Percentiles rank a stretch among this genome's conserved stretches.
Evolutionary conservation across 495 filamentous ascomycete genomes (phyloP).

Genomic region (Lepraria neglecta): DNA sequence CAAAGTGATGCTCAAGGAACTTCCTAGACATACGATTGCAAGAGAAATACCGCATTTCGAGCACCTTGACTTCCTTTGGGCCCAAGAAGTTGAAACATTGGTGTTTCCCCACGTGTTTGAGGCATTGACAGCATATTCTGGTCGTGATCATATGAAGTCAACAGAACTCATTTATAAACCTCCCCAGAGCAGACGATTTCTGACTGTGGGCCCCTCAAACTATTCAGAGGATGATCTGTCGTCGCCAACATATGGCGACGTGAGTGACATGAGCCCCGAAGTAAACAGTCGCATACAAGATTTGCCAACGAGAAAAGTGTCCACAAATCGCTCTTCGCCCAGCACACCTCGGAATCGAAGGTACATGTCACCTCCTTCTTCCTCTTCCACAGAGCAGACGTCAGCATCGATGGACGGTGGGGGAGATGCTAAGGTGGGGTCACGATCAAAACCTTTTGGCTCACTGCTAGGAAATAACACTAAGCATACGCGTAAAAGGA

Average conservation of each 20-base stretch:
- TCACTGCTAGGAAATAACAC: constrained; percentile 11
- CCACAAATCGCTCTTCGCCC: constrained; percentile 6
- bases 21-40: constrained; percentile 76
- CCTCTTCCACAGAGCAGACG: constrained; percentile 16
- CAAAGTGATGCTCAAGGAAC: constrained; percentile 77
- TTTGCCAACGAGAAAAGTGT: constrained; percentile 3
- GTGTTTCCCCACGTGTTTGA: constrained; percentile 89
- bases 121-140: constrained; percentile 64
- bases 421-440: not conserved
- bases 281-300: not conserved
- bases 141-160: constrained; percentile 21
- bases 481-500: constrained; percentile 22
- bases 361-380: constrained; percentile 14
- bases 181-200: not conserved
- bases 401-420: constrained; percentile 15
- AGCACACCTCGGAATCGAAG: constrained; percentile 5
- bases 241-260: constrained; percentile 11
- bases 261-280: constrained; percentile 10
- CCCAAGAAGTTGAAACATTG: constrained; percentile 68
- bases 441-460: not conserved
- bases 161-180: constrained; percentile 11
- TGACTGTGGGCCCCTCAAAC: constrained; percentile 1
- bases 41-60: constrained; percentile 86
- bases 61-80: constrained; percentile 98
- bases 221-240: constrained; percentile 19